Base-by-base conservation (phyloP, 2,329 filamentous ascomycete genomes). In the Penicillium concentricum region DNA sequence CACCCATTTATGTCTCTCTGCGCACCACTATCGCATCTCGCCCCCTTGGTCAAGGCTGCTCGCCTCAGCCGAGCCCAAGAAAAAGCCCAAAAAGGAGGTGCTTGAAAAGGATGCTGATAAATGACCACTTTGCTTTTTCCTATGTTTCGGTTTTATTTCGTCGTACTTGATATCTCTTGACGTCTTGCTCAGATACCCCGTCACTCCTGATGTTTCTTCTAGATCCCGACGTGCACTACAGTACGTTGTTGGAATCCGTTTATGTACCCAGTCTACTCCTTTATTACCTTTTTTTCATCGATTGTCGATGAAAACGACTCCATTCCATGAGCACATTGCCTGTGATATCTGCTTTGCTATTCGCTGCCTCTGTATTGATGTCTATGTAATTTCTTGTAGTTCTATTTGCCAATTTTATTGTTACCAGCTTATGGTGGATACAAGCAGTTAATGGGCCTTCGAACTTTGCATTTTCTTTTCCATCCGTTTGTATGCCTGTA, bases 51-150 rank as follows among this genome's bases (percentile, higher is more conserved):
- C 51, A 86, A 88, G 69, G 89, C 92, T 41, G 93, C 93, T 46
- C 85, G 92, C 64, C 86, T 91, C 72, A 92, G 92, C 62, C 85
- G 92, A 73, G 89, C 89, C 26, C 88, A 93, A 69, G 93, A 97
- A 76, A 91, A 90, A 76, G 86, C 87, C 58, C 84, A 86, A 62
- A 90, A 90, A 74, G 86, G 74, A 41, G 71, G 73, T 32, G 60
- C 65, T 54, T 76, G 44, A 62, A 90, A 90, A 74, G 85, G 74
- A 41, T 69, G 72, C 34, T 59, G 64, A 56, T 75, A 65, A 48
- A 50, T 38, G 53, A 51, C 57, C 28, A 28, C 12, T 58, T 57
- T 51, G 37, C 52, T 60, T 57, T 51, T 54, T 54, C 54, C 35
- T 59, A 32, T 61, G 60, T 59, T 58, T 60, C 51, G 56, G 55